These are phyloP conservation scores for Zygosaccharomyces rouxii DNA, from an alignment of 805 yeast genomes.

Conservation along the genomic window DNA sequence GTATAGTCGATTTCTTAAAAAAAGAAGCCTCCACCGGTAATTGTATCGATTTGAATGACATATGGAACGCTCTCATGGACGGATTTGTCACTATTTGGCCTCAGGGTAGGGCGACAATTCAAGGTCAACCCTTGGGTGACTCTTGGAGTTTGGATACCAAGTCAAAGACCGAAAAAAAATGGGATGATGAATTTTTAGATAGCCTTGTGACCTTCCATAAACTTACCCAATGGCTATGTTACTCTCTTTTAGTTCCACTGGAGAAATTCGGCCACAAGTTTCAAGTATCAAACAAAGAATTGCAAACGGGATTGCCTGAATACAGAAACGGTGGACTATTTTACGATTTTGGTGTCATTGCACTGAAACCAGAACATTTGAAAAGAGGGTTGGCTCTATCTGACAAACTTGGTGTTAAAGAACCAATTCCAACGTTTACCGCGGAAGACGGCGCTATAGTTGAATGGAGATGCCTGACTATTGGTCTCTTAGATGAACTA, in stretches of 20 bases:
- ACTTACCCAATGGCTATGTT: conserved; percentile 63
- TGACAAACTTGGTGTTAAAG: conserved; percentile 24
- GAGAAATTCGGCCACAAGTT: conserved; percentile 42
- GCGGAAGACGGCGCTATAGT: conserved; percentile 59
- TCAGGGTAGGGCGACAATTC: conserved; percentile 47
- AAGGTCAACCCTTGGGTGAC: conserved; percentile 55
- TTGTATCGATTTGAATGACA: conserved; percentile 41
- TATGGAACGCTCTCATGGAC: conserved; percentile 56
- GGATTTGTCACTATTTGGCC: conserved; percentile 62
- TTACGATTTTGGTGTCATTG: conserved; percentile 50
- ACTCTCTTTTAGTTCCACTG: conserved; percentile 54
- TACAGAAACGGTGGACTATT: conserved; percentile 63
- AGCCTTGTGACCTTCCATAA: conserved; percentile 59
- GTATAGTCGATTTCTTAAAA: conserved; percentile 46
- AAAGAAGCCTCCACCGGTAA: conserved; percentile 15
- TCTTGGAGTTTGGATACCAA: conserved; percentile 50
- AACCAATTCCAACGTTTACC: conserved; percentile 44
- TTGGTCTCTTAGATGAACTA: conserved; percentile 51
- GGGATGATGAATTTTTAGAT: conserved; percentile 30
- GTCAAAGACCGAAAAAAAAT: conserved; percentile 12
- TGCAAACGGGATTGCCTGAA: conserved; percentile 56
- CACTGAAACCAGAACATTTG: conserved; percentile 41
- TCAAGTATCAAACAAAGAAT: conserved; percentile 35
- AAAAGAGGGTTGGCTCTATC: conserved; percentile 39
- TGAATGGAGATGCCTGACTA: conserved; percentile 63